phyloP scores from a whole-genome alignment of 495 filamentous ascomycete species.

The Penicillium ucsense region DNA sequence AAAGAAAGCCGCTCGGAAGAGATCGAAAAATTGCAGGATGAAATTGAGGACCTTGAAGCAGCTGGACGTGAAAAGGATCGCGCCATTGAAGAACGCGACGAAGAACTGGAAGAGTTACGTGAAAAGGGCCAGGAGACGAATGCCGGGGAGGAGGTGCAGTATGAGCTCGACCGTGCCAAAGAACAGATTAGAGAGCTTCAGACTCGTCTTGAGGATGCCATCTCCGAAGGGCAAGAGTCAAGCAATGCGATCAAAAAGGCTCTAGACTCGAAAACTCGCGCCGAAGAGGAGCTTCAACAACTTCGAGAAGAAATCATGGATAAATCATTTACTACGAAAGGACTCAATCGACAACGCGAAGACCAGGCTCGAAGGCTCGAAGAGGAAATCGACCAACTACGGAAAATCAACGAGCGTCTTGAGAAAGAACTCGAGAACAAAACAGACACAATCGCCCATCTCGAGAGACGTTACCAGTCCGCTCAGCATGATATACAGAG shows the following conservation, averaged over 20 bases:
- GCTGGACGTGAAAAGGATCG: conserved; percentile 58
- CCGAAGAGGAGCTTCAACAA: conserved; percentile 43
- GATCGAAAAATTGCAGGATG: conserved; percentile 53
- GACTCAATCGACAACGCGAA: conserved; percentile 66
- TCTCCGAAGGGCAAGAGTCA: conserved; percentile 45
- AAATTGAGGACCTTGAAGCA: conserved; percentile 58
- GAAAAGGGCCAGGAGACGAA: conserved; percentile 44
- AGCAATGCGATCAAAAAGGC: conserved; percentile 53
- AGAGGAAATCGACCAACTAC: conserved; percentile 49
- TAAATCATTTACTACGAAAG: conserved; percentile 68
- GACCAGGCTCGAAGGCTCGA: conserved; percentile 57
- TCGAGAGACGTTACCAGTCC: conserved; percentile 35
- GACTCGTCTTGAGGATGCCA: conserved; percentile 43
- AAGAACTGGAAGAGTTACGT: conserved; percentile 52
- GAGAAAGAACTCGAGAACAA: conserved; percentile 44
- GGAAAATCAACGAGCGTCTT: conserved; percentile 45
- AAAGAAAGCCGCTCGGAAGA: conserved; percentile 43
- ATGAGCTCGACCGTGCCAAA: conserved; percentile 44
- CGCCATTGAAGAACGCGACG: conserved; percentile 52
- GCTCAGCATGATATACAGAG: conserved; percentile 33
- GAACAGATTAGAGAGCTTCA: conserved; percentile 53
- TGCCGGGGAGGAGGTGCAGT: conserved; percentile 40
- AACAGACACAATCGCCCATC: conserved; percentile 21
- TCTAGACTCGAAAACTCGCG: conserved; percentile 45
- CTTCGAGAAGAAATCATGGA: conserved; percentile 69